Percentiles rank a stretch among this genome's conserved stretches.
phyloP scores from a whole-genome alignment of 345 rosid genomes.

The Arabidopsis suecica region DNA sequence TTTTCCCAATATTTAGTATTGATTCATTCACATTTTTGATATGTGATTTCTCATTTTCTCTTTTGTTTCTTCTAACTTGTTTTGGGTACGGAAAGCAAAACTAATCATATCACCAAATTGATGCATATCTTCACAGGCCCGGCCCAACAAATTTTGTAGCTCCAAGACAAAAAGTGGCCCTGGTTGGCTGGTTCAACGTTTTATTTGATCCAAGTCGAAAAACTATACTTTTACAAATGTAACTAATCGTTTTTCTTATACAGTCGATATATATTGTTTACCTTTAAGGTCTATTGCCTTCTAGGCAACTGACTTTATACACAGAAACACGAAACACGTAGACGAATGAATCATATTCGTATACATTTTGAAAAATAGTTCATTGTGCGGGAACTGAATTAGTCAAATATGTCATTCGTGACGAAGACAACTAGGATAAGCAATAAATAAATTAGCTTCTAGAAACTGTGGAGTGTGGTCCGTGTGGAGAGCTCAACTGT shows the following conservation, averaged over 20 bases:
- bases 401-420: conserved; percentile 35
- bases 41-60: not conserved
- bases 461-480: conserved; percentile 13
- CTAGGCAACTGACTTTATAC: no score
- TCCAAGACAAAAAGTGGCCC: not conserved
- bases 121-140: not conserved
- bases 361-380: not conserved
- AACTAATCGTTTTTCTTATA: not conserved
- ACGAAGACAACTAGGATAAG: not conserved
- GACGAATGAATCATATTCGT: conserved; percentile 2
- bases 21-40: no score
- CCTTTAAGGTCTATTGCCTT: not conserved
- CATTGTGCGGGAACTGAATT: not conserved
- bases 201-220: no score
- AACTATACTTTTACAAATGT: not conserved
- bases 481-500: conserved; percentile 8
- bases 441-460: not conserved
- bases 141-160: conserved; percentile 17
- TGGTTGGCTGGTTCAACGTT: not conserved
- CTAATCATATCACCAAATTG: not conserved
- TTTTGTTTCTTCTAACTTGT: not conserved
- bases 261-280: not conserved
- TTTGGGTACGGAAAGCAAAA: no score
- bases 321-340: conserved; percentile 6
- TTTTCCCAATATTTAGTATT: no score